Conservation (phyloP, 2,329 filamentous ascomycete species). For the Conoideocrella luteorostrata region DNA sequence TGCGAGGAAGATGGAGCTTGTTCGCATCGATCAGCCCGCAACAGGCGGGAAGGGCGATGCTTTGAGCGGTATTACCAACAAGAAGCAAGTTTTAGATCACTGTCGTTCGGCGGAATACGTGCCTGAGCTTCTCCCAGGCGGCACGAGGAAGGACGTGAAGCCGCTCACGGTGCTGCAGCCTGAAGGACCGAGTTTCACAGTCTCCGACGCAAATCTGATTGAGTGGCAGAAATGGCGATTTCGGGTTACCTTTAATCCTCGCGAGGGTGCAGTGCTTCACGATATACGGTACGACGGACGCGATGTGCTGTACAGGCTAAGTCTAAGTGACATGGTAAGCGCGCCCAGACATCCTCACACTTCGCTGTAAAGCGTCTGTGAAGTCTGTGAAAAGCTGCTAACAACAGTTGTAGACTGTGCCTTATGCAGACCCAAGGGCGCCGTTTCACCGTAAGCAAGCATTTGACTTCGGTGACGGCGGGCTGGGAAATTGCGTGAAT, state of each 20-base stretch:
- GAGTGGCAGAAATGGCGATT: conserved; percentile 65
- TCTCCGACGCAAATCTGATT: conserved; percentile 42
- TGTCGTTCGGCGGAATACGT: conserved; percentile 41
- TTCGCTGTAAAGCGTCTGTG: no score
- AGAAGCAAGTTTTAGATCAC: conserved; percentile 22
- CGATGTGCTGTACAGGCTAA: conserved; percentile 48
- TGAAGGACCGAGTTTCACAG: conserved; percentile 59
- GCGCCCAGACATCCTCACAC: no score
- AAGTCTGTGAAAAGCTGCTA: no score
- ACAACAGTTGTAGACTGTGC: conserved; percentile 35
- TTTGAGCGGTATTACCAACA: conserved; percentile 27
- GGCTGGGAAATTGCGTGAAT: conserved; percentile 60
- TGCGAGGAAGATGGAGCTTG: conserved; percentile 43
- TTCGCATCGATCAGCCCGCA: conserved; percentile 47
- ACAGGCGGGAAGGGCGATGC: background rate
- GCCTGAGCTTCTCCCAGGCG: conserved; percentile 42
- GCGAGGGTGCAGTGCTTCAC: conserved; percentile 64
- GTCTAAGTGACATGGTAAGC: conserved; percentile 61
- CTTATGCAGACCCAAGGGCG: conserved; percentile 58
- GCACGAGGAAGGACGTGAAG: background rate
- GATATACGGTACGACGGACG: conserved; percentile 61
- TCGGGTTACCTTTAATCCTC: conserved; percentile 61
- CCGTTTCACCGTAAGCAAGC: conserved; percentile 65
- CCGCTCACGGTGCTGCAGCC: conserved; percentile 62
- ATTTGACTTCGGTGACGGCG: conserved; percentile 65